A percentile compares a stretch with the other conserved stretches of the same genome.
These are phyloP conservation scores for Phanerodontia chrysosporium DNA, from an alignment of 768 basidiomycete species.

Conservation along the genomic window DNA sequence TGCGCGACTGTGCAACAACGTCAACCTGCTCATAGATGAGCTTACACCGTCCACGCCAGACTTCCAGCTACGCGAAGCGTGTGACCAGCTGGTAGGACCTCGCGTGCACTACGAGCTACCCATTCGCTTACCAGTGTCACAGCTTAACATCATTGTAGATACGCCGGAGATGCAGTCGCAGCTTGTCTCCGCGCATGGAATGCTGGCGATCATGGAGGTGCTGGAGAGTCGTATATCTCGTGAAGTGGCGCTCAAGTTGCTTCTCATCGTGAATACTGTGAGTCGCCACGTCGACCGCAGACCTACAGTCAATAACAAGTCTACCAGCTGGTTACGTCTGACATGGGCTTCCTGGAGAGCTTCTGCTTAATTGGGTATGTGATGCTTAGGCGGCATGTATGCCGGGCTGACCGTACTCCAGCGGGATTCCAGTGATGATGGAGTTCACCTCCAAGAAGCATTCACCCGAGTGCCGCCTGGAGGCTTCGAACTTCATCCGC, in stretches of 20 bases:
- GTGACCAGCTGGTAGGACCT: slow-evolving; percentile 75
- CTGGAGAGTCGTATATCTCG: slow-evolving; percentile 83
- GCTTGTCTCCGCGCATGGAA: slow-evolving; percentile 88
- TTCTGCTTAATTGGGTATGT: slow-evolving; percentile 86
- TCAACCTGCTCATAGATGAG: slow-evolving; percentile 84
- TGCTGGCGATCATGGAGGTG: slow-evolving; percentile 92
- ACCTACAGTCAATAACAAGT: background rate
- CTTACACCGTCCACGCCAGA: slow-evolving; percentile 79
- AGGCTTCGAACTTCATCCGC: slow-evolving; percentile 93
- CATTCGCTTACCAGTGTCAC: background rate
- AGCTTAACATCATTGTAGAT: slow-evolving; percentile 76
- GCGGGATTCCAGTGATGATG: slow-evolving; percentile 96
- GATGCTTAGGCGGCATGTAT: background rate
- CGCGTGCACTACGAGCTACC: background rate
- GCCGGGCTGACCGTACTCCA: slow-evolving; percentile 19
- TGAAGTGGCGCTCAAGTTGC: slow-evolving; percentile 79
- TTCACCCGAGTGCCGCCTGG: slow-evolving; percentile 87
- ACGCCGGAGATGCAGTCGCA: slow-evolving; percentile 84
- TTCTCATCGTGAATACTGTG: slow-evolving; percentile 89
- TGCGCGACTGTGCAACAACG: slow-evolving; percentile 76
- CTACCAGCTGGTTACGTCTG: slow-evolving; percentile 46
- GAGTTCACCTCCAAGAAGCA: slow-evolving; percentile 94
- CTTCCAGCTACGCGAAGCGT: slow-evolving; percentile 78
- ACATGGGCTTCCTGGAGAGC: slow-evolving; percentile 86
- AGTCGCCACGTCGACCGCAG: slow-evolving; percentile 12